Base-by-base conservation (phyloP, 2,329 filamentous ascomycete species). In the Daldinia sp. region DNA sequence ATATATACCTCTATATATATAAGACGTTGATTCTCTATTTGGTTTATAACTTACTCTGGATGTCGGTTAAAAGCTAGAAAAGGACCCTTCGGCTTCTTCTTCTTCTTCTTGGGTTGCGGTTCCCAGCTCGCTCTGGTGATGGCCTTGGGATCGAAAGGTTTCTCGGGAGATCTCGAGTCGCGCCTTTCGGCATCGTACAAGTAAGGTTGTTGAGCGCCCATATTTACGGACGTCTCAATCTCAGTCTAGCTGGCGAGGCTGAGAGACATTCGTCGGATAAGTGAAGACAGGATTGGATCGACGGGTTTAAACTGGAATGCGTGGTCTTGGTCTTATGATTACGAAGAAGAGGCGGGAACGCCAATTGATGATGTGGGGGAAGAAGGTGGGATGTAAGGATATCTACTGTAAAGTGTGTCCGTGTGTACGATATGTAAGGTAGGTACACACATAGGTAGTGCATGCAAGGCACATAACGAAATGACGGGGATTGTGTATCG, bases 51-150 rank as follows among this genome's bases (percentile, higher is more conserved):
- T 73, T 83, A 93, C 90, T 97, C 93, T 1, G 94, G 93, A 77
- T 97, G 94, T 60, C 86, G 85, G 76, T 96, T 95, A 82, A 97
- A 90, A 62, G 90, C 85, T 66, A 97, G 79, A 67, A 96, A 79
- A 10, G 93, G 93, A 0, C 93, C 93, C 54, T 91, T 83, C 43
- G 83, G 85, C 82, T 90, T 90, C 81, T 90, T 90, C 39, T 86
- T 83, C 72, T 84, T n/a, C 15, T 21, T 88, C 23, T 79, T 81
- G 37, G 85, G 81, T 55, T 86, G 85, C 10, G 87, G 85, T 72
- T 87, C 81, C 81, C 87, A 91, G 78, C 91, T 94, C 65, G 92
- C 90, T 74, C 93, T 85, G 19, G 93, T 94, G 49, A 93, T 85
- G 62, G 91, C 90, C 77, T 94, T 96, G 49, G 94, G 94, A 72